phyloP scores from a whole-genome alignment of 306 rosid species.

The Carpinus fangiana region DNA sequence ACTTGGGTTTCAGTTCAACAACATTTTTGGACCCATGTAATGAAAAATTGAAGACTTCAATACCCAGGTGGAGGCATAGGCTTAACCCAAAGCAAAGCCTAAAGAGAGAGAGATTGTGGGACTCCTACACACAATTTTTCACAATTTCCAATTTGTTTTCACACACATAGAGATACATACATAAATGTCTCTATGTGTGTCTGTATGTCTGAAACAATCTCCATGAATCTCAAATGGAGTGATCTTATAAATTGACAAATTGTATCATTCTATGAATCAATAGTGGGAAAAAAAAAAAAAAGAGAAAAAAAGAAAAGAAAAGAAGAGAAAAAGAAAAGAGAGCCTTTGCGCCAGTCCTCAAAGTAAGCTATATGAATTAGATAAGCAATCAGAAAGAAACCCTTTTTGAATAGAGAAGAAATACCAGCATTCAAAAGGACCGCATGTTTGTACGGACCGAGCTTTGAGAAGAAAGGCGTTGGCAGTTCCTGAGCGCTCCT shows the following conservation, averaged over 20 bases:
- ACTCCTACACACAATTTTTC: not conserved
- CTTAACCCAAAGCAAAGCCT: not conserved
- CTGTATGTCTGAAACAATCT: not conserved
- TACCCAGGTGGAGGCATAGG: not conserved
- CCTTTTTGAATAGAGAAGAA: not conserved
- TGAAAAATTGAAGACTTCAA: not conserved
- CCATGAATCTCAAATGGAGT: not conserved
- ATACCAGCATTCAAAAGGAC: not conserved
- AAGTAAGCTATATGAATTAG: too few relatives aligned
- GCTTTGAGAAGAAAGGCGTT: not conserved
- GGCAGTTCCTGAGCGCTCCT: not conserved
- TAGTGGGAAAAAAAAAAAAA: not conserved
- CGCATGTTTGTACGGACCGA: not conserved
- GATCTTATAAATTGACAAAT: not conserved
- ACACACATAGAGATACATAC: too few relatives aligned
- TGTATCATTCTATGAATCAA: not conserved
- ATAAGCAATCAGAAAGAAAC: not conserved
- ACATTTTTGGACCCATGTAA: not conserved
- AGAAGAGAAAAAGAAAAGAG: too few relatives aligned
- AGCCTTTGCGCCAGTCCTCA: too few relatives aligned
- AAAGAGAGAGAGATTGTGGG: too few relatives aligned
- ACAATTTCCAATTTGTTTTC: not conserved
- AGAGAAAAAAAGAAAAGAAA: too few relatives aligned
- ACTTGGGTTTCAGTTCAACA: not conserved
- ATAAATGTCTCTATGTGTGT: too few relatives aligned